Evolutionary conservation across 331 rosid genomes (phyloP), one percentile per base, ranked within the genome.

Genomic region (Rosa hybrid): DNA sequence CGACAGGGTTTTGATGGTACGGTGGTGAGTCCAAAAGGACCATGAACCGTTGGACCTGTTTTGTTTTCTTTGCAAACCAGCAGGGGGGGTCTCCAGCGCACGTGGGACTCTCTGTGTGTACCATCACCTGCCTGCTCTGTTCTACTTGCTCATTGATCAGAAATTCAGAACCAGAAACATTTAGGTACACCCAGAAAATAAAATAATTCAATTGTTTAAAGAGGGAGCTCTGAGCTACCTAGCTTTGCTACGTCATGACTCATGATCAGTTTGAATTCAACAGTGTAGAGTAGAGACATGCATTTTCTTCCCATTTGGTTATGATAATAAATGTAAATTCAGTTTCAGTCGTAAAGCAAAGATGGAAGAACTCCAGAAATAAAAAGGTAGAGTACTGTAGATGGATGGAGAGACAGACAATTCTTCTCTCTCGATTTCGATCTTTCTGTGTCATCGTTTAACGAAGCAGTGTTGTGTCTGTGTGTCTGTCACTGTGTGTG

Each of bases 31-130:
- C 72, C 49, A 39, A 39, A 39, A 84, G 81, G 89, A 84, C 77
- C 88, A 80, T 84, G 86, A 90, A 89, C 91, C 94, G 91, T 94
- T 88, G 98, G 91, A 88, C 63, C 89, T 84, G 91, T 91, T 82
- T 85, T 85, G 94, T 81, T 38, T 87, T 87, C 89, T 86, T 80
- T 67, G 83, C 86, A 62, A 90, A 81, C 92, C 91, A 85, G 83
- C 85, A 81, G 91, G 85, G 84, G 78, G 81, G 93, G 92, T 86
- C 91, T 86, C 70, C 45, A 49, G 83, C 88, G 83, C 91, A 90
- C 96, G 97, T 90, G 90, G 86, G 86, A 76, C 78, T 74, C 44
- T 48, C 51, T 39, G 49, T 18, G 18, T 39, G 85, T 83, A 84
- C 92, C 79, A 78, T 84, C 87, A 86, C 86, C 83, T 85, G 78